Conservation (phyloP, 2,329 filamentous ascomycete genomes). For the Cladobotryum mycophilum region DNA sequence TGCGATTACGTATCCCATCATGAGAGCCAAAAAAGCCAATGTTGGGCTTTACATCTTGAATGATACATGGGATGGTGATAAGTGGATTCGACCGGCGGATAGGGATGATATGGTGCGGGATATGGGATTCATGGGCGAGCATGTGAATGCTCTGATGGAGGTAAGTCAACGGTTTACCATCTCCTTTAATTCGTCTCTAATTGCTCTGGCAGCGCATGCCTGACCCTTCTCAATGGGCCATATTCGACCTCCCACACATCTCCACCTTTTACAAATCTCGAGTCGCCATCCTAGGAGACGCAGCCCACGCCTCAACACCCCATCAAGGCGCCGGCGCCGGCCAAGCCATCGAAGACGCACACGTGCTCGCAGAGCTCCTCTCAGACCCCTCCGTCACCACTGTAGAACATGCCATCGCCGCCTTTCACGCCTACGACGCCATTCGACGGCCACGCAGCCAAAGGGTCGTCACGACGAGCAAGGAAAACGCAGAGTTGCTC, state of each 20-base stretch:
- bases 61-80: too few relatives aligned
- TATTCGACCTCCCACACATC: slow-evolving; percentile 12
- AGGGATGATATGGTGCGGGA: too few relatives aligned
- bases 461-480: slow-evolving; percentile 10
- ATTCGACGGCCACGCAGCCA: slow-evolving; percentile 13
- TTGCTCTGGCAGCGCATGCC: slow-evolving; percentile 6
- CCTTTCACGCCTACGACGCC: slow-evolving; percentile 13
- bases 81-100: too few relatives aligned
- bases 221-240: slow-evolving; percentile 12
- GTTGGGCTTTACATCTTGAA: too few relatives aligned
- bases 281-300: slow-evolving; percentile 39
- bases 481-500: slow-evolving; percentile 11
- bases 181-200: not conserved
- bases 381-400: not conserved
- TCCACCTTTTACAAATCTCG: slow-evolving; percentile 20
- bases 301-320: slow-evolving; percentile 43
- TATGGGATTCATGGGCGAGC: too few relatives aligned
- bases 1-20: too few relatives aligned
- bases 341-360: slow-evolving; percentile 33
- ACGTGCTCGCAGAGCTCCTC: slow-evolving; percentile 17
- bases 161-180: too few relatives aligned
- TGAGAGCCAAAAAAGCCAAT: too few relatives aligned
- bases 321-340: slow-evolving; percentile 38
- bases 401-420: not conserved
- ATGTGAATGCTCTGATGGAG: too few relatives aligned